Evolutionary conservation across 768 basidiomycete genomes (phyloP).

Genomic region (Agaricus blazei): DNA sequence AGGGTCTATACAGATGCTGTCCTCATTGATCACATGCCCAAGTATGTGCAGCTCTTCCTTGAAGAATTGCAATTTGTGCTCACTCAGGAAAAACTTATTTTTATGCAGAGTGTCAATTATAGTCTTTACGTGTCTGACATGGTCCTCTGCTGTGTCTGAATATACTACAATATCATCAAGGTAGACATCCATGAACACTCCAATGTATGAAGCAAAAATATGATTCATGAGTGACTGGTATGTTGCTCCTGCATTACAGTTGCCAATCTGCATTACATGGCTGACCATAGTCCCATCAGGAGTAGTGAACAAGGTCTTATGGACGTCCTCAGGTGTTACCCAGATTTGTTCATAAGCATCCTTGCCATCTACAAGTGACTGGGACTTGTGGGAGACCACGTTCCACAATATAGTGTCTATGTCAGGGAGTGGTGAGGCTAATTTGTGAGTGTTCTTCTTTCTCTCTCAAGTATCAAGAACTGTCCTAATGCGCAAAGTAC

Average conservation of each 20-base stretch:
- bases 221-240: slow-evolving; percentile 40
- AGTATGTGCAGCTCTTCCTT: slow-evolving; percentile 22
- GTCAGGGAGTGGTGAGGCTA: slow-evolving; percentile 14
- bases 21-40: slow-evolving; percentile 26
- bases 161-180: slow-evolving; percentile 21
- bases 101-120: slow-evolving; percentile 19
- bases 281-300: slow-evolving; percentile 38
- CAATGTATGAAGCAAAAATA: slow-evolving; percentile 26
- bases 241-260: slow-evolving; percentile 29
- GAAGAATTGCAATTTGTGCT: slow-evolving; percentile 3
- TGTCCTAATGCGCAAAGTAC: slow-evolving; percentile 14
- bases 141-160: slow-evolving; percentile 27
- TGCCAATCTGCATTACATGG: slow-evolving; percentile 24
- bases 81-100: slow-evolving; percentile 19
- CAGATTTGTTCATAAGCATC: slow-evolving; percentile 32
- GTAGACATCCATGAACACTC: slow-evolving; percentile 26
- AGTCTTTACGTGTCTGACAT: slow-evolving; percentile 18
- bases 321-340: slow-evolving; percentile 20
- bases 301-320: slow-evolving; percentile 21
- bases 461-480: slow-evolving; percentile 24
- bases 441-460: slow-evolving; percentile 22
- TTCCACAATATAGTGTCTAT: slow-evolving; percentile 15
- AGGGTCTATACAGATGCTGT: slow-evolving; percentile 31
- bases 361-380: slow-evolving; percentile 26
- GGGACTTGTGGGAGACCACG: slow-evolving; percentile 15